Conservation (phyloP, 2,329 filamentous ascomycete species). For the Diaporthe vexans region DNA sequence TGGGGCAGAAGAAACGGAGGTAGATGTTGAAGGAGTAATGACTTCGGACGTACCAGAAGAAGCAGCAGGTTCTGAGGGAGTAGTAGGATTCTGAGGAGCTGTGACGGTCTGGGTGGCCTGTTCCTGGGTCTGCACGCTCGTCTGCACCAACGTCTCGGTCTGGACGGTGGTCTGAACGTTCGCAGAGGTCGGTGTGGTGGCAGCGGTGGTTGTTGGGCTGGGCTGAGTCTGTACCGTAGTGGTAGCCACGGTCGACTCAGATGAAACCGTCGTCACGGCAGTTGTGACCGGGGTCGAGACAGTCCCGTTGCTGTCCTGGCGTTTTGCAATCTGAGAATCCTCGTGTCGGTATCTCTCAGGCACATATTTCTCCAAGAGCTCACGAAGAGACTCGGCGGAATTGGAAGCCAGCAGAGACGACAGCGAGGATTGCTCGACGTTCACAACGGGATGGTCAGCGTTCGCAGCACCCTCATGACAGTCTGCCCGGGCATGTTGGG, state of each 20-base stretch:
- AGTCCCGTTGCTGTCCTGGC: slow-evolving; percentile 60
- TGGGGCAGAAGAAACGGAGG: slow-evolving; percentile 44
- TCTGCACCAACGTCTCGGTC: slow-evolving; percentile 45
- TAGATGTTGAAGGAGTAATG: slow-evolving; percentile 43
- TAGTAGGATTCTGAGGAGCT: slow-evolving; percentile 43
- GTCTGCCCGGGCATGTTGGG: slow-evolving; percentile 27
- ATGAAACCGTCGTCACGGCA: slow-evolving; percentile 44
- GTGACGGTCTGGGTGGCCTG: slow-evolving; percentile 47
- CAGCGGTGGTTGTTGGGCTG: slow-evolving; percentile 43
- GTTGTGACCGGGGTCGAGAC: slow-evolving; percentile 23
- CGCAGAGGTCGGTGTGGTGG: slow-evolving; percentile 33
- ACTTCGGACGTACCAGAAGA: slow-evolving; percentile 50
- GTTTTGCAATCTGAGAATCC: slow-evolving; percentile 30
- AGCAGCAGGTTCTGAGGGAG: slow-evolving; percentile 42
- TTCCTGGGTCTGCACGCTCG: slow-evolving; percentile 42
- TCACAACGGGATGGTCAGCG: slow-evolving; percentile 16
- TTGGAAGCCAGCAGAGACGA: slow-evolving; percentile 64
- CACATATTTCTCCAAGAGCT: slow-evolving; percentile 74
- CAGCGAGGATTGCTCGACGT: slow-evolving; percentile 43
- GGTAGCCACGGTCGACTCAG: slow-evolving; percentile 42
- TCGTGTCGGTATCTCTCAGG: slow-evolving; percentile 69
- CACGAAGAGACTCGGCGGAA: slow-evolving; percentile 73
- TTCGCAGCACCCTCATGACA: slow-evolving; percentile 30
- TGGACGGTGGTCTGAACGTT: slow-evolving; percentile 35
- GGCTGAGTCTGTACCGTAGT: slow-evolving; percentile 41